Evolutionary conservation across 2,329 filamentous ascomycete species (phyloP).

Genomic region (Amylocarpus encephaloides): DNA sequence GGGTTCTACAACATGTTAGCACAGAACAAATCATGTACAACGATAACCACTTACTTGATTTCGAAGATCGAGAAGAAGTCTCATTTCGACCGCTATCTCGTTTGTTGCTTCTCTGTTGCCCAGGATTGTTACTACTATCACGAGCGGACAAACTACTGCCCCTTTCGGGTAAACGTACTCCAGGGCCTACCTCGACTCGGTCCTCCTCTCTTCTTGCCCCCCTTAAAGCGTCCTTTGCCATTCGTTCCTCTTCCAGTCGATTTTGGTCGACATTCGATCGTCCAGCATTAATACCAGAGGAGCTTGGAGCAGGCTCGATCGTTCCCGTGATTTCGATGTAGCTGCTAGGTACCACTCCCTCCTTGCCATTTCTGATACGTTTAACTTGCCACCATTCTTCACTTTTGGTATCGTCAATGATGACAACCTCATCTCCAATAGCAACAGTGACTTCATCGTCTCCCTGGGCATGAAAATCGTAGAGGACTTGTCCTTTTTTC

Average conservation of each 20-base stretch:
- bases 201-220: constrained; percentile 53
- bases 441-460: constrained; percentile 94
- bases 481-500: constrained; percentile 81
- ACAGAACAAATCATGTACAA: background rate
- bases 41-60: constrained; percentile 58
- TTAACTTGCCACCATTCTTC: constrained; percentile 99
- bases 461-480: constrained; percentile 94
- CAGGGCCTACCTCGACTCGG: constrained; percentile 67
- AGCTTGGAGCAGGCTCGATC: constrained; percentile 40
- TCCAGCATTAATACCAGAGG: constrained; percentile 51
- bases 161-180: constrained; percentile 68
- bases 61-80: constrained; percentile 48
- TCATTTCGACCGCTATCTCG: constrained; percentile 61
- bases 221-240: constrained; percentile 74
- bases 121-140: constrained; percentile 60
- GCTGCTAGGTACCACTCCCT: constrained; percentile 93
- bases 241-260: constrained; percentile 70
- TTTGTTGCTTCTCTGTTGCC: constrained; percentile 64
- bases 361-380: constrained; percentile 82
- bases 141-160: constrained; percentile 68
- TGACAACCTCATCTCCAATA: constrained; percentile 81
- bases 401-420: constrained; percentile 85
- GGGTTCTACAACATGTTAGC: constrained; percentile 53
- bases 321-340: constrained; percentile 85
- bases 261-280: constrained; percentile 71